These are phyloP conservation scores for Hemisphaericaspora lyxosophila DNA, from an alignment of 1,139 yeast species.

Conservation along the genomic window DNA sequence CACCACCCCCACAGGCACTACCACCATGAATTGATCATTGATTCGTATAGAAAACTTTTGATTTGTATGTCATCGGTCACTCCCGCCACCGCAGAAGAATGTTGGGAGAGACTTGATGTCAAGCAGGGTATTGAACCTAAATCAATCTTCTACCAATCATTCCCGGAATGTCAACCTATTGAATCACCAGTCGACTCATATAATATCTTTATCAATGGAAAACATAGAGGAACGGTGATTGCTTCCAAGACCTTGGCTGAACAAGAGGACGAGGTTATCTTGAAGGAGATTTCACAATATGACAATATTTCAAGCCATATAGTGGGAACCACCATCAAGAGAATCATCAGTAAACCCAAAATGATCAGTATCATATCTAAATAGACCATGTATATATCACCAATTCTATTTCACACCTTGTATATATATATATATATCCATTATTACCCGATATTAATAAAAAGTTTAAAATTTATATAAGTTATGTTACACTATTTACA, in stretches of 20 bases:
- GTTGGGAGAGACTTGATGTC: constrained; percentile 56
- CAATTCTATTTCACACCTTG: neutral
- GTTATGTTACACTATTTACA: constrained; percentile 1
- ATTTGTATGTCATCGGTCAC: constrained; percentile 69
- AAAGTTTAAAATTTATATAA: neutral
- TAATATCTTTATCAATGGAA: constrained; percentile 70
- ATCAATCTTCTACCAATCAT: constrained; percentile 53
- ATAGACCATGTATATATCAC: constrained; percentile 5
- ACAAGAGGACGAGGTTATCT: constrained; percentile 31
- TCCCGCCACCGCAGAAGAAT: constrained; percentile 82
- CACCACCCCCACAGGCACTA: too few relatives aligned
- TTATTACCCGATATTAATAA: neutral
- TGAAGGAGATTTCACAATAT: constrained; percentile 15
- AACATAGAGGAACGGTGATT: constrained; percentile 50
- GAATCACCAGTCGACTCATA: constrained; percentile 39
- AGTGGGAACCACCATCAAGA: constrained; percentile 13
- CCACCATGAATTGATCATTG: constrained; percentile 29
- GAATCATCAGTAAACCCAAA: constrained; percentile 27
- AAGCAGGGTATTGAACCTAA: constrained; percentile 31
- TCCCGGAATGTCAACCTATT: constrained; percentile 49
- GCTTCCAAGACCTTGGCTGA: constrained; percentile 16
- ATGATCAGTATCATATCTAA: constrained; percentile 26
- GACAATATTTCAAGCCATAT: constrained; percentile 12
- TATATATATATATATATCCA: neutral
- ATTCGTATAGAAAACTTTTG: constrained; percentile 54